phyloP scores from a whole-genome alignment of 345 rosid genomes.

The Eucalyptus pauciflora region DNA sequence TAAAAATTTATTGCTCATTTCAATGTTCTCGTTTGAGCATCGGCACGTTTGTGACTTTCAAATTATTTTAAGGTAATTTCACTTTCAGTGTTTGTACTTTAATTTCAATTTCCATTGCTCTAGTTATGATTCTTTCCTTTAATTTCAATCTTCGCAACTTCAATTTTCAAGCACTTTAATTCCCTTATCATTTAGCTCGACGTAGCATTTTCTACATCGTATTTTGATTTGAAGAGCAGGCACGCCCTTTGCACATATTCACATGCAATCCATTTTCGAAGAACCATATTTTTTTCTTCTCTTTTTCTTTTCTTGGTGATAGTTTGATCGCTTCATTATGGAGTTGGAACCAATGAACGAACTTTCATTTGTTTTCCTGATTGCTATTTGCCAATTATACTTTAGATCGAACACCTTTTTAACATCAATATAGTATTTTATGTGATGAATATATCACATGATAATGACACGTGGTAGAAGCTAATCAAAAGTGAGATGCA shows the following conservation, averaged over 20 bases:
- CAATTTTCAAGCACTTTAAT: background rate
- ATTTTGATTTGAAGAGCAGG: background rate
- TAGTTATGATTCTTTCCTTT: too few species aligned
- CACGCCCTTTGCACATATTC: background rate
- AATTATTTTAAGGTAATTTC: too few species aligned
- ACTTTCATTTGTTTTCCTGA: background rate
- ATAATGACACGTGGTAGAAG: fast-evolving
- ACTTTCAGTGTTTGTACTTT: background rate
- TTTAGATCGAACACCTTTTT: background rate
- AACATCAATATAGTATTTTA: background rate
- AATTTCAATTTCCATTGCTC: background rate
- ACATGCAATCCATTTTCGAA: background rate
- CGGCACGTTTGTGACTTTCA: fast-evolving
- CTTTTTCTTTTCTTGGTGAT: fast-evolving
- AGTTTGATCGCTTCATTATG: background rate
- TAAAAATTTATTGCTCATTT: background rate
- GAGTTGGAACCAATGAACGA: background rate
- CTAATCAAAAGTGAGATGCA: background rate
- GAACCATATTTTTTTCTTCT: fast-evolving
- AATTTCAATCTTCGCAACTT: background rate
- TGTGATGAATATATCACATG: background rate
- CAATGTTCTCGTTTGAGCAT: fast-evolving
- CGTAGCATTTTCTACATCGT: fast-evolving
- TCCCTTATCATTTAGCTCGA: background rate
- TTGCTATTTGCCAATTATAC: background rate